phyloP scores from a whole-genome alignment of 2,329 filamentous ascomycete genomes.

The Aureobasidium sp. region DNA sequence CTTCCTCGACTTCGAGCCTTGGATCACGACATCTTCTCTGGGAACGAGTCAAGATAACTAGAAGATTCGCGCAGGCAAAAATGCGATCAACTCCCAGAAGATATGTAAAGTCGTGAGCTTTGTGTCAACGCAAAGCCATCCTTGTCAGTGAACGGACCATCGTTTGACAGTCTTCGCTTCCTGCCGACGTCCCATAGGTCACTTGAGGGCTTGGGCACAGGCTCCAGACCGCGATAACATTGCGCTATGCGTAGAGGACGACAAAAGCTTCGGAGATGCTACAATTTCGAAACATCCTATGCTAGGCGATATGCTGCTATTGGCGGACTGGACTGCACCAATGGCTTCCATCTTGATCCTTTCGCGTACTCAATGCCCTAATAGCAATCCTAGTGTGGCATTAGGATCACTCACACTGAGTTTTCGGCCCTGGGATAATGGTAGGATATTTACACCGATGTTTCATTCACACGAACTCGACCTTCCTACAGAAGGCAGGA shows the following conservation, averaged over 20 bases:
- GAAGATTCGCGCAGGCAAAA: no score
- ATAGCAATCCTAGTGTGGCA: not conserved
- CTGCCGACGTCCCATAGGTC: not conserved
- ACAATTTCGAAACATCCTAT: not conserved
- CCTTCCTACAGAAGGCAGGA: not conserved
- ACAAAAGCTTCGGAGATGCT: not conserved
- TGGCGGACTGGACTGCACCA: not conserved
- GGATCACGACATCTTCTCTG: no score
- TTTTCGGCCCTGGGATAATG: not conserved
- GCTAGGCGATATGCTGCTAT: not conserved
- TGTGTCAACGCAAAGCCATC: not conserved
- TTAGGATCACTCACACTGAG: not conserved
- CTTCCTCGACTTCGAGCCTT: not conserved
- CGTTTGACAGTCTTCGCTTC: not conserved
- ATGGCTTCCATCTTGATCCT: not conserved
- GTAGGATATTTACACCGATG: not conserved
- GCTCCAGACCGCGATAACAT: not conserved
- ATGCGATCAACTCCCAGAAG: not conserved
- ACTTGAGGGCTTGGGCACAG: not conserved
- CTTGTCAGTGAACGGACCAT: slow-evolving; percentile 5
- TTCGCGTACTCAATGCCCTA: not conserved
- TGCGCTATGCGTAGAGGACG: not conserved
- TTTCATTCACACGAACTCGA: not conserved
- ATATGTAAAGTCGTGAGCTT: not conserved
- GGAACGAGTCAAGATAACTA: no score